Evolutionary conservation across 306 rosid species (phyloP).

Genomic region (Trichosanthes cucumerina): DNA sequence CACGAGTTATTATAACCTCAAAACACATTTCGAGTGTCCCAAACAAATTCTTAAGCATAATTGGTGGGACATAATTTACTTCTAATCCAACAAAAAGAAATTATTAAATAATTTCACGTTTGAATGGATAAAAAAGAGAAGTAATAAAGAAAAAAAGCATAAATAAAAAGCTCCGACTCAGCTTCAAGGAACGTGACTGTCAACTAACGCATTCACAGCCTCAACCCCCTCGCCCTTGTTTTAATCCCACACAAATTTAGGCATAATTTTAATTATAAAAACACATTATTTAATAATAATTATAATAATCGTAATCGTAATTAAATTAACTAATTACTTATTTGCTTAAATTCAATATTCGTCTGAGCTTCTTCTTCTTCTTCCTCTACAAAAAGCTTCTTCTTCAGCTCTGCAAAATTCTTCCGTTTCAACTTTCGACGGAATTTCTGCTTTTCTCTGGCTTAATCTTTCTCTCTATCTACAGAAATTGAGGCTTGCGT

Average conservation of each 20-base stretch:
- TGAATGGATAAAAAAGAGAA: not conserved
- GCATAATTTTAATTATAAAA: not conserved
- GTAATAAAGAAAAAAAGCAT: not conserved
- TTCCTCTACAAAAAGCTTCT: not conserved
- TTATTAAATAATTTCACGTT: not conserved
- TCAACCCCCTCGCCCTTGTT: not conserved
- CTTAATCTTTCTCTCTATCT: not conserved
- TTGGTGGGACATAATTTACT: too few relatives aligned
- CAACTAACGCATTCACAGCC: not conserved
- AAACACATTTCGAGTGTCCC: too few relatives aligned
- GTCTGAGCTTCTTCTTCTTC: not conserved
- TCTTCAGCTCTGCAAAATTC: not conserved
- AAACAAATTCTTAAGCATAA: too few relatives aligned
- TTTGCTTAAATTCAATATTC: not conserved
- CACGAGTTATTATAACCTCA: too few relatives aligned
- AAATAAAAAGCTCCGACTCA: not conserved
- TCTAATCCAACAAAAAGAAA: not conserved
- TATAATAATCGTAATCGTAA: not conserved
- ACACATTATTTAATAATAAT: not conserved
- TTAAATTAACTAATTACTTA: not conserved
- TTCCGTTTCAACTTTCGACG: not conserved
- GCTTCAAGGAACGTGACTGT: conserved; percentile 9
- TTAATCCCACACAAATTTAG: not conserved
- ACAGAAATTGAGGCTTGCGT: not conserved
- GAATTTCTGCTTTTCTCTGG: not conserved